Evolutionary conservation across 2,329 filamentous ascomycete genomes (phyloP).

Genomic region (Ascocoryne sarcoides): DNA sequence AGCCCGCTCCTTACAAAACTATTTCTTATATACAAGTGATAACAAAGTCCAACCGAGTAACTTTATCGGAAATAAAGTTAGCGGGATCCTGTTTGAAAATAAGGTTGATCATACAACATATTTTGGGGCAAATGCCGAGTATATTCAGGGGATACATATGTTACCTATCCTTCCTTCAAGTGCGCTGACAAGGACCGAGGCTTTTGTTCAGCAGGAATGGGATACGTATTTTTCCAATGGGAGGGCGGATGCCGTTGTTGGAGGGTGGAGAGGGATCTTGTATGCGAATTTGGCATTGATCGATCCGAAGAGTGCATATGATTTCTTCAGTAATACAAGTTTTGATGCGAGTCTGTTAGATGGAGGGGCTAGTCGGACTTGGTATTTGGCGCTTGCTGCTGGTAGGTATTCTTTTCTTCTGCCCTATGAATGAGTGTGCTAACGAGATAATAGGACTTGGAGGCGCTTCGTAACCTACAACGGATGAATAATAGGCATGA

Average conservation of each 20-base stretch:
- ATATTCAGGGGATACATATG: constrained; percentile 47
- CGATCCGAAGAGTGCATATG: constrained; percentile 59
- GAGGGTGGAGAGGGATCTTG: constrained; percentile 80
- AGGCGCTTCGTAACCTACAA: neutral
- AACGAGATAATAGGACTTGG: neutral
- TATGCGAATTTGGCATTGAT: constrained; percentile 75
- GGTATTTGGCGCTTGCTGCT: constrained; percentile 75
- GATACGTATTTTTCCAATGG: constrained; percentile 63
- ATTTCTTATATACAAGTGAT: constrained; percentile 69
- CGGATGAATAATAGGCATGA: too few relatives aligned
- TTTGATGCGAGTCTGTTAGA: constrained; percentile 67
- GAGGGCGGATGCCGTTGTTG: constrained; percentile 53
- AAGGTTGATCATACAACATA: constrained; percentile 91
- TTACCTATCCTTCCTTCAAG: constrained; percentile 36
- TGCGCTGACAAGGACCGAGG: constrained; percentile 52
- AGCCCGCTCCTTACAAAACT: constrained; percentile 61
- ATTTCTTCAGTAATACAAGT: constrained; percentile 59
- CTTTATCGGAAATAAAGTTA: constrained; percentile 74
- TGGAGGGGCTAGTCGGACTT: constrained; percentile 73
- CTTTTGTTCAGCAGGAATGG: constrained; percentile 81
- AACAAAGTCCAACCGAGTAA: constrained; percentile 64
- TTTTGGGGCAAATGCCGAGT: constrained; percentile 67
- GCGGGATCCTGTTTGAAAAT: constrained; percentile 78
- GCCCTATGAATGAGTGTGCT: neutral
- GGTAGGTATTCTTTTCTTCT: constrained; percentile 34